Percentiles rank a stretch among this genome's conserved stretches.
These are phyloP conservation scores for Fraxinus baroniana DNA, from an alignment of 305 asterid genomes.

Conservation along the genomic window DNA sequence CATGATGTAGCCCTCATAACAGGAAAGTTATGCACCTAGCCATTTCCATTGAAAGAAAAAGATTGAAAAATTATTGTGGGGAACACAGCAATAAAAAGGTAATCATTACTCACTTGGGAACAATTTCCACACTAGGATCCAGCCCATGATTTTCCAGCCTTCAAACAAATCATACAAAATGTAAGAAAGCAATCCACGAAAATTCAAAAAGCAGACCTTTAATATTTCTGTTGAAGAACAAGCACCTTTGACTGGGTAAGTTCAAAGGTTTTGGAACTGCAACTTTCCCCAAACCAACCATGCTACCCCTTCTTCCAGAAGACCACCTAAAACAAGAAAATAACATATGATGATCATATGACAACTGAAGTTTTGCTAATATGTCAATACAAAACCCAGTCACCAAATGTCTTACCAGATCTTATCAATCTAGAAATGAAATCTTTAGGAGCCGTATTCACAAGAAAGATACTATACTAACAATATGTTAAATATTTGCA, in stretches of 20 bases:
- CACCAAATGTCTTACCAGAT: conserved; percentile 2
- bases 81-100: conserved; percentile 15
- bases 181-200: conserved; percentile 33
- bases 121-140: conserved; percentile 95
- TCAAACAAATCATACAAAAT: conserved; percentile 33
- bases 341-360: conserved; percentile 14
- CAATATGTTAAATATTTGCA: not conserved
- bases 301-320: conserved; percentile 87
- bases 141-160: conserved; percentile 96
- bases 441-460: not conserved
- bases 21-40: not conserved
- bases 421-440: not conserved
- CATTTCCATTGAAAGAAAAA: not conserved
- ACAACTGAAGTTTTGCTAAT: conserved; percentile 7
- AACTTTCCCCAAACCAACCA: conserved; percentile 93
- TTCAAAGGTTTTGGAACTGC: conserved; percentile 97
- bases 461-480: conserved; percentile 7
- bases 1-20: not conserved
- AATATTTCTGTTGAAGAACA: conserved; percentile 16
- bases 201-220: conserved; percentile 13
- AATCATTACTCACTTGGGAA: conserved; percentile 82
- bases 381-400: conserved; percentile 4
- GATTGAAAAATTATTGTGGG: conserved; percentile 9
- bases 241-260: conserved; percentile 93
- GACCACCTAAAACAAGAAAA: conserved; percentile 57